Base-by-base conservation (phyloP, 768 basidiomycete species). In the Strobilomyces dryophilus region DNA sequence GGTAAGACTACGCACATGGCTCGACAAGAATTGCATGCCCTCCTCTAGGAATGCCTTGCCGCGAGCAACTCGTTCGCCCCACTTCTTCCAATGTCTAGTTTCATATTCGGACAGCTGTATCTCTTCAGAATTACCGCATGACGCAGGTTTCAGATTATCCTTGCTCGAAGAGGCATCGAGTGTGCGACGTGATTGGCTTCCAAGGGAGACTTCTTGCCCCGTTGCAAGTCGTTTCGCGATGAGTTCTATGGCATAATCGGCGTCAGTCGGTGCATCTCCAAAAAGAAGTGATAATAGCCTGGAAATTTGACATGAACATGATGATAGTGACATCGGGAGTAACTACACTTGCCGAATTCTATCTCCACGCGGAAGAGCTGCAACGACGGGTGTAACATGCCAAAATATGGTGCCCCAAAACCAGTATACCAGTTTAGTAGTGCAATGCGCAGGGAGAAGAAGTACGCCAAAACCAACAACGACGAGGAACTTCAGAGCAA, bases 241-340 rank as follows among this genome's bases (percentile, higher is more conserved):
- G 11, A 87, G 63, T 35, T 84, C 76, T 81, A 87, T 86, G 2
- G 86, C 84, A 60, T 84, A 83, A 45, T 87, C 83, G 4, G 80
- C 76, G 57, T 88, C 84, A 4, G 84, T 87, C 0, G 86, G 85
- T 11, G 77, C 79, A 54, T 82, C 76, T 35, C 60, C 55, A 45
- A 86, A 74, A 4, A 73, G 68, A 8, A 73, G 68, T 20, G 80
- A 78, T 12, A 82, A 47, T 32, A 45, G 31, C 37, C 81, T 85
- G 42, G 8, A 50, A 48, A 50, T 18, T 17, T 41, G 40, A 27
- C 41, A 21, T 59, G 39, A 58, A 42, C 14, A 21, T 36, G 17
- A 12, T 20, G 27, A 39, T 26, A 36, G 39, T n/a, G 6, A 29
- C 9, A 6, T 39, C 21, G 2, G 37, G 55, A 43, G 44, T 15